These are phyloP conservation scores for Geotrichum bryndzae DNA, from an alignment of 1,139 yeast genomes.

Conservation along the genomic window DNA sequence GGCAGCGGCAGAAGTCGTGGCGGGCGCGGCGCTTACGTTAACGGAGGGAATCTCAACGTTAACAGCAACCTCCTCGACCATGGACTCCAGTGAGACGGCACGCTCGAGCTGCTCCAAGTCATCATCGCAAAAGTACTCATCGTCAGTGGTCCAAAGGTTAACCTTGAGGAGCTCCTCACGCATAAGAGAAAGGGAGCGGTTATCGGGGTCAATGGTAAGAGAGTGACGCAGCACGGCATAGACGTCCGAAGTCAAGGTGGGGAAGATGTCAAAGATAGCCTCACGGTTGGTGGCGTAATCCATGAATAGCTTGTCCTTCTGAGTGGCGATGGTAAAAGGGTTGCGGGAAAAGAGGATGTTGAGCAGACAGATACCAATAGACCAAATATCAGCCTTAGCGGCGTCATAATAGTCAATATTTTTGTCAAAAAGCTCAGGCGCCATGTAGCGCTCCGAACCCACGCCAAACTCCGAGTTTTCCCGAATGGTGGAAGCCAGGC, in stretches of 20 bases:
- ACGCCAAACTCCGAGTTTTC: conserved; percentile 76
- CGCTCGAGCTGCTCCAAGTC: conserved; percentile 22
- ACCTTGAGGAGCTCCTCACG: conserved; percentile 54
- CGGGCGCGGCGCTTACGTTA: conserved; percentile 16
- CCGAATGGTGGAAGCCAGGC: conserved; percentile 67
- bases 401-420: conserved; percentile 66
- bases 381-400: conserved; percentile 87
- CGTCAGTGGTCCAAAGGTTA: conserved; percentile 76
- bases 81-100: conserved; percentile 2
- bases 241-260: conserved; percentile 80
- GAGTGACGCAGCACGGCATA: conserved; percentile 74
- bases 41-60: conserved; percentile 4
- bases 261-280: conserved; percentile 85
- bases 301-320: conserved; percentile 76
- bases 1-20: conserved; percentile 28
- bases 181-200: conserved; percentile 62
- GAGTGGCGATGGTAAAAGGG: conserved; percentile 79
- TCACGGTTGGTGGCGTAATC: conserved; percentile 87
- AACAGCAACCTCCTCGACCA: background rate
- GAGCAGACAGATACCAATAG: conserved; percentile 78
- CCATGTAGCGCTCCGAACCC: conserved; percentile 95
- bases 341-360: conserved; percentile 85
- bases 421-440: conserved; percentile 70
- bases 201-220: conserved; percentile 79
- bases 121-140: conserved; percentile 53